phyloP scores from a whole-genome alignment of 129 eudicot genomes.

The Chrysanthemum makinoi region DNA sequence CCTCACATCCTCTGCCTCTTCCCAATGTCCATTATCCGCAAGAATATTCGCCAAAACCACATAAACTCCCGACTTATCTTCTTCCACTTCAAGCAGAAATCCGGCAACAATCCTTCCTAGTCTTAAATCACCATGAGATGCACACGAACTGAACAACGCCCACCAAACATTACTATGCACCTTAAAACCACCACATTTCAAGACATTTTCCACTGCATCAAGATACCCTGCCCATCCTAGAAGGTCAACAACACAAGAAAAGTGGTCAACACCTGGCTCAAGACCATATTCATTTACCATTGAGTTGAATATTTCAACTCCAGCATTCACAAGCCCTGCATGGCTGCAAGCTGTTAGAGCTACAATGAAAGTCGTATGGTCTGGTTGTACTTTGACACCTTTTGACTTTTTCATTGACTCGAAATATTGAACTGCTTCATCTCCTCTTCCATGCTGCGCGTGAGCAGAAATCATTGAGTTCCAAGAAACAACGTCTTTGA shows the following conservation, averaged over 20 bases:
- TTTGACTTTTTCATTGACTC: constrained; percentile 49
- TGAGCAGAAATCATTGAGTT: constrained; percentile 83
- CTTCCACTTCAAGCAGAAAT: constrained; percentile 52
- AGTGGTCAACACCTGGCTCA: constrained; percentile 65
- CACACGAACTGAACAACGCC: constrained; percentile 79
- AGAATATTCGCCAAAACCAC: constrained; percentile 73
- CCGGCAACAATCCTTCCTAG: constrained; percentile 64
- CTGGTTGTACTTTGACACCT: constrained; percentile 50
- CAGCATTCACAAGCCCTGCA: constrained; percentile 69
- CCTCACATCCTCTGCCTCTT: constrained; percentile 75
- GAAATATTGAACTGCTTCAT: constrained; percentile 54
- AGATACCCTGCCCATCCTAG: constrained; percentile 77
- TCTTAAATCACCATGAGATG: constrained; percentile 68
- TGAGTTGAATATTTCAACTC: constrained; percentile 61
- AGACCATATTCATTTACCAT: constrained; percentile 61
- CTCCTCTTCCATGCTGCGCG: constrained; percentile 73
- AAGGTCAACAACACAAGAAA: constrained; percentile 81
- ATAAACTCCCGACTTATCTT: constrained; percentile 56
- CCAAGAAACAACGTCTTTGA: constrained; percentile 67
- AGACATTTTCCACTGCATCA: constrained; percentile 59
- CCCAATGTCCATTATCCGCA: constrained; percentile 74
- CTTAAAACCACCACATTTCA: constrained; percentile 34
- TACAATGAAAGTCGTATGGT: constrained; percentile 61
- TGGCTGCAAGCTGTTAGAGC: constrained; percentile 87
- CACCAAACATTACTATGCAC: constrained; percentile 73